Evolutionary conservation across 768 basidiomycete genomes (phyloP).

Genomic region (Russula virescens): DNA sequence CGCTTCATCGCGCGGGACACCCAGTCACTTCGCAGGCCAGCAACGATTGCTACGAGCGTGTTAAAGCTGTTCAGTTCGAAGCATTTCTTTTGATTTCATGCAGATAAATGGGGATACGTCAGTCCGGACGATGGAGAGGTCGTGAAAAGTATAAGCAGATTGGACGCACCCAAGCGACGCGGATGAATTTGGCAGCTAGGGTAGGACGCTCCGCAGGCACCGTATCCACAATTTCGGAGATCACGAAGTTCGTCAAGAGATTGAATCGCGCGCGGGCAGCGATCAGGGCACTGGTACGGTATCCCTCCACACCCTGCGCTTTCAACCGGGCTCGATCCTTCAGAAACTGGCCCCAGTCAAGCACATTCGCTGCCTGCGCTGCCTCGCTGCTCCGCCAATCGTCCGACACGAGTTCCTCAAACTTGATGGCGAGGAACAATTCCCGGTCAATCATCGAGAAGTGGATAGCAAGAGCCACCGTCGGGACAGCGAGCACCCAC

Average conservation of each 20-base stretch:
- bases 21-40: conserved; percentile 66
- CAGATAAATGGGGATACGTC: background rate
- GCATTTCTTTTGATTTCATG: conserved; percentile 52
- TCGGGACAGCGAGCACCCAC: conserved; percentile 60
- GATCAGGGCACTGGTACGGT: conserved; percentile 66
- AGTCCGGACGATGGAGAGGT: background rate
- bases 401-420: conserved; percentile 79
- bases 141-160: background rate
- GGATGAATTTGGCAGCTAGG: conserved; percentile 74
- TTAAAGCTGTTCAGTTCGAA: conserved; percentile 74
- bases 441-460: conserved; percentile 88
- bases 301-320: conserved; percentile 47
- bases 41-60: conserved; percentile 72
- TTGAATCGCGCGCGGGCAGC: conserved; percentile 81
- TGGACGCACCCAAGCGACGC: conserved; percentile 72
- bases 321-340: conserved; percentile 70
- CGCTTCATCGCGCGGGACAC: conserved; percentile 56
- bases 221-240: conserved; percentile 76
- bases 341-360: conserved; percentile 81
- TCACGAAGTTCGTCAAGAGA: conserved; percentile 72
- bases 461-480: conserved; percentile 63
- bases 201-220: conserved; percentile 55
- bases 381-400: conserved; percentile 56
- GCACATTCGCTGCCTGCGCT: conserved; percentile 51
- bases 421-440: conserved; percentile 75